Percentiles rank a stretch among this genome's conserved stretches.
Conservation (phyloP, 106 monocot genomes). For the Ottelia alismoides region DNA sequence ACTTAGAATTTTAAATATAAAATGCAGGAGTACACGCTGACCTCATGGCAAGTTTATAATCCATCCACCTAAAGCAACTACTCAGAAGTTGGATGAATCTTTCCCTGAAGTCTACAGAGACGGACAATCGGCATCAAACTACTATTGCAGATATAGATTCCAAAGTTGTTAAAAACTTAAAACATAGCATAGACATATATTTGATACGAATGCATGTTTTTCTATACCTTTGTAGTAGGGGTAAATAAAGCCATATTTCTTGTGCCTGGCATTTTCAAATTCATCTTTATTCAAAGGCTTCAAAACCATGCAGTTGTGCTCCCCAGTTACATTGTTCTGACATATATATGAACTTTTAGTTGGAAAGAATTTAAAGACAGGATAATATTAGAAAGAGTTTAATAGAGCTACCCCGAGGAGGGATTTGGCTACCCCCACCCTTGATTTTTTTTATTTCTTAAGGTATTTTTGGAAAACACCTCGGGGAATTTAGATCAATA, state of each 20-base stretch:
- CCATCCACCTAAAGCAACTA: conserved; percentile 40
- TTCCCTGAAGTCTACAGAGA: conserved; percentile 57
- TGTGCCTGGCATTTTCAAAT: conserved; percentile 32
- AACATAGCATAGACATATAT: neutral
- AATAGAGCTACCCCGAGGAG: no score
- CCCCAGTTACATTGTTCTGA: conserved; percentile 91
- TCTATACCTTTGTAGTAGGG: conserved; percentile 77
- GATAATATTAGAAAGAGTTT: no score
- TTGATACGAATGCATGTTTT: neutral
- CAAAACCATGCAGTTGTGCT: conserved; percentile 88
- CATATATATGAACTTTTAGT: neutral
- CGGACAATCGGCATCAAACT: neutral
- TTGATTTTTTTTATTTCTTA: no score
- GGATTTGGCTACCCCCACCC: no score
- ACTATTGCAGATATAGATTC: neutral
- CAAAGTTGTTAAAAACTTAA: neutral
- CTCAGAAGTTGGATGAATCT: conserved; percentile 67
- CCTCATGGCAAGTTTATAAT: conserved; percentile 93
- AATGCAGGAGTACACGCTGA: conserved; percentile 2
- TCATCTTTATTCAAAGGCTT: conserved; percentile 72
- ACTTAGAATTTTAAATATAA: neutral
- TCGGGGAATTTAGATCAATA: no score
- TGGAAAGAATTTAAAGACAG: no score
- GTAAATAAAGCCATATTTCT: conserved; percentile 56
- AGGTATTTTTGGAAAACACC: no score